Evolutionary conservation across 2,329 filamentous ascomycete genomes (phyloP).

Genomic region (Tolypocladium cylindrosporum): DNA sequence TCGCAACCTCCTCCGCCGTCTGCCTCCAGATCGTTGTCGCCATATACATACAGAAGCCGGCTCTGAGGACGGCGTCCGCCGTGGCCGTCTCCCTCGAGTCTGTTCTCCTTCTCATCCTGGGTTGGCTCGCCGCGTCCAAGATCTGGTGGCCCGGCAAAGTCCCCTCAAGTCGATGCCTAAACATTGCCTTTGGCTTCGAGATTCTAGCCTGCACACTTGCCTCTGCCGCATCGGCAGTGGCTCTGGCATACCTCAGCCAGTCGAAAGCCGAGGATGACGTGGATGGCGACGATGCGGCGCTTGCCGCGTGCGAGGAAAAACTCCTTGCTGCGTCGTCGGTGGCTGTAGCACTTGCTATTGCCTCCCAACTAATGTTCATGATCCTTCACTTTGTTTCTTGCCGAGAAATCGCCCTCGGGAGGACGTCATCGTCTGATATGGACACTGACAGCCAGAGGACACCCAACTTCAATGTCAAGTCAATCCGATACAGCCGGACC

Average conservation of each 20-base stretch:
- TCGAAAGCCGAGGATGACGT: slow-evolving; percentile 2
- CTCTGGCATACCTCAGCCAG: slow-evolving; percentile 28
- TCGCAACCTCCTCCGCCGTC: slow-evolving; percentile 8
- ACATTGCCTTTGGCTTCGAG: slow-evolving; percentile 15
- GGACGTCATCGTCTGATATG: slow-evolving; percentile 16
- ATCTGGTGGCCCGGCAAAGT: slow-evolving; percentile 10
- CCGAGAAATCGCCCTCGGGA: slow-evolving; percentile 15
- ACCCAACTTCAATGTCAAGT: slow-evolving; percentile 31
- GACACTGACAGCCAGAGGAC: slow-evolving; percentile 11
- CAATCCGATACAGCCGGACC: slow-evolving; percentile 41
- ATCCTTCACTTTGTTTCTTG: slow-evolving; percentile 31
- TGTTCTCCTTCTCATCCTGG: slow-evolving; percentile 13
- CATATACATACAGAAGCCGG: slow-evolving; percentile 2
- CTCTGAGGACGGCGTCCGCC: slow-evolving; percentile 9
- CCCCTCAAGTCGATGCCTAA: slow-evolving; percentile 13
- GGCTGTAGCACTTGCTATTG: slow-evolving; percentile 34
- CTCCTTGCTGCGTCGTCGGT: slow-evolving; percentile 35
- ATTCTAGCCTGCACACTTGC: slow-evolving; percentile 33
- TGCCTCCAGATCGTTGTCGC: slow-evolving; percentile 9
- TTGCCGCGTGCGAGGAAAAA: slow-evolving; percentile 10
- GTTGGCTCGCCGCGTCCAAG: slow-evolving; percentile 24
- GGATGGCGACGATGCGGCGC: slow-evolving; percentile 3
- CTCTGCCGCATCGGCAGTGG: slow-evolving; percentile 32
- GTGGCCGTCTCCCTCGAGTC: slow-evolving; percentile 18
- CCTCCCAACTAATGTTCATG: slow-evolving; percentile 38